Evolutionary conservation across 2,329 filamentous ascomycete species (phyloP), one percentile per base, ranked within the genome.

Genomic region (Talaromyces albobiverticillius): DNA sequence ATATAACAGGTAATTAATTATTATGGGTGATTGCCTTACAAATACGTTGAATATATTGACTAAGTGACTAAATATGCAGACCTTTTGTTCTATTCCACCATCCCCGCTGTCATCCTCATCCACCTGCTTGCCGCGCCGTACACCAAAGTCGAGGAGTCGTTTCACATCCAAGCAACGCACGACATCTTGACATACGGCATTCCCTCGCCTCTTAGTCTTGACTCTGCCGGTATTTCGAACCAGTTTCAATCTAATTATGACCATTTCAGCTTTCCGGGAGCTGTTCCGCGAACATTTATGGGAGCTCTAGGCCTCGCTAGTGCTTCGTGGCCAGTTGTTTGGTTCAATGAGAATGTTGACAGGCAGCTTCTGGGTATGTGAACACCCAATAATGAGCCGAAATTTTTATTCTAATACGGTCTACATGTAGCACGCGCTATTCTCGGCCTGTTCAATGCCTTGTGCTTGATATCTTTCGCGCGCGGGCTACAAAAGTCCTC

Each of bases 141-240:
- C 76, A 96, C 92, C 54, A 99, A 99, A 72, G 94, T 99, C 56
- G 94, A 99, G 71, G 94, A 99, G 73, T 97, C 93, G 0, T 97
- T 99, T 82, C 96, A 96, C 70, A 84, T 97, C 55, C 94, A 99
- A 71, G 94, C 94, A 5, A 82, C 86, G 3, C 94, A 97, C 71
- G 94, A 99, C 70, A 87, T 99, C 32, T 72, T 96, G 56, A 81
- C 82, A 34, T 90, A 94, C 68, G 91, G 91, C 22, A 84, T 89
- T 1, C 89, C 90, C 6, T 54, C 38, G 0, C 55, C 55, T 42
- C 16, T 42, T 20, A 5, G 13, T 3, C 55, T 57, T 20, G 47
- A 52, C 2, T 16, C 8, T 9, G 51, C 42, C 14, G 46, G 40
- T 7, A 36, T 57, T 22, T 13, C n/a, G 2, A 25, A 29, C 10